Evolutionary conservation across 176 grass and related monocot species (phyloP), one percentile per base, ranked within the genome.

Genomic region (Lolium perenne): DNA sequence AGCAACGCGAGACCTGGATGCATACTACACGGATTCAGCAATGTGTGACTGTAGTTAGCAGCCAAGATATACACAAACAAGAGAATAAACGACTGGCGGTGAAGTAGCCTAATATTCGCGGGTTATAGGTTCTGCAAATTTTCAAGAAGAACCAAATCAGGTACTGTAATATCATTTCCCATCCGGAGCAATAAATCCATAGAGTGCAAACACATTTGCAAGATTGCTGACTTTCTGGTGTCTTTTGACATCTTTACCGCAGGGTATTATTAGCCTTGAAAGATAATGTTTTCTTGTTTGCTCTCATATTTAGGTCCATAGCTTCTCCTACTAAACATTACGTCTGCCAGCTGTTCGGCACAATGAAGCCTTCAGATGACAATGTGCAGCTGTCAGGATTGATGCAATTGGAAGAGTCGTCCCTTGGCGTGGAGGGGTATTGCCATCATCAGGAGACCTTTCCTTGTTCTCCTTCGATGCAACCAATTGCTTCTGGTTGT

Each of bases 401-500:
- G 65, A 60, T 82, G 25, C 93, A 89, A 60, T 91, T 90, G 8
- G 97, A 92, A 81, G 93, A 95, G 87, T 94, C 94, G 0, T 86
- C 89, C 46, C 86, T 90, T 69, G 92, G 94, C 38, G 86, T 93
- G 83, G 97, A 98, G 77, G 90, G 89, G 23, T 69, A 95, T 71
- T 83, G 80, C 80, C 41, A 77, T 48, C 63, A 89, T 76, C 84
- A 92, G 4, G 71, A 71, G 50, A 74, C 80, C 62, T 89, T 91
- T 64, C 89, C 86, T 46, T 80, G 85, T 82, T 89, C 87, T 88
- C 89, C 97, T 45, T 92, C 88, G 2, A 89, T 96, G 46, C 97
- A 99, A 79, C 97, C 97, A 47, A 74, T 93, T 79, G 86, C 88
- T 71, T 98, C 93, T 67, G 96, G 90, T 55, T 87, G 93, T 38